phyloP scores from a whole-genome alignment of 441 rosid species.

The Caryocar brasiliense region DNA sequence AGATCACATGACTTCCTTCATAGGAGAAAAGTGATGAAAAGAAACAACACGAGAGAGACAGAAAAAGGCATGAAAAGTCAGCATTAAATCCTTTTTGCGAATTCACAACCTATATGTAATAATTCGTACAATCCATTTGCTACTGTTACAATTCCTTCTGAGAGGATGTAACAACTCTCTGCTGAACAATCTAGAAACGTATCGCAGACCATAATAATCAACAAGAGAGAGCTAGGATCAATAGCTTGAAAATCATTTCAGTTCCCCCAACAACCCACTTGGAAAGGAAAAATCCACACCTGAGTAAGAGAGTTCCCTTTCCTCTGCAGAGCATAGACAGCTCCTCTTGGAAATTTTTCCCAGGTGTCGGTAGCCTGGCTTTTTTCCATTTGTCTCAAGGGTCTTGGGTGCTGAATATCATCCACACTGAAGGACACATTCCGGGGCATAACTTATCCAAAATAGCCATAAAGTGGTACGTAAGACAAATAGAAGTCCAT shows the following conservation, averaged over 20 bases:
- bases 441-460: not conserved
- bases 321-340: constrained; percentile 62
- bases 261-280: no score
- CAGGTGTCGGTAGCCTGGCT: constrained; percentile 34
- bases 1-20: no score
- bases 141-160: no score
- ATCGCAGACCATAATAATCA: not conserved
- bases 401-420: constrained; percentile 51
- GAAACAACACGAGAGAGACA: no score
- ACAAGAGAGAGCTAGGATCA: not conserved
- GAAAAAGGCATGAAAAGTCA: no score
- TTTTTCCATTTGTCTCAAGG: constrained; percentile 22
- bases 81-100: no score
- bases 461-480: no score
- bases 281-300: constrained; percentile 38
- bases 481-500: no score
- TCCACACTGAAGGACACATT: constrained; percentile 39
- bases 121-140: no score
- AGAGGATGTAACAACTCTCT: not conserved
- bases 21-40: no score
- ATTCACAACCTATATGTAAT: no score
- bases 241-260: not conserved
- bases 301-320: constrained; percentile 47
- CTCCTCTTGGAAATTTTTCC: constrained; percentile 94
- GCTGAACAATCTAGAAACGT: no score